Base-by-base conservation (phyloP, 441 rosid genomes). In the Daphne laureola region DNA sequence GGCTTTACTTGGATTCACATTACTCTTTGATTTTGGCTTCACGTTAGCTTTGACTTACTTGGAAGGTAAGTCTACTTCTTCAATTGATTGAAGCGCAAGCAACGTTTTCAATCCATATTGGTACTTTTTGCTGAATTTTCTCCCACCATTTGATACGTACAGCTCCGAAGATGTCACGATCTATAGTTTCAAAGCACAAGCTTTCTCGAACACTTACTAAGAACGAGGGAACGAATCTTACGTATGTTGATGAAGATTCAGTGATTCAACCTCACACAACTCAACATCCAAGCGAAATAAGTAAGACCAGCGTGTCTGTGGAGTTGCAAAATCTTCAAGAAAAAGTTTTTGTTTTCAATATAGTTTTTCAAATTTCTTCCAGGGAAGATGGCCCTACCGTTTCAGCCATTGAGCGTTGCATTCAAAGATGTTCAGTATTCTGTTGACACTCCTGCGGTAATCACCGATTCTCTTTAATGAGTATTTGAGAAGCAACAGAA, bases 381-480 rank as follows among this genome's bases (percentile, higher is more conserved):
- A 87, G 93, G 85, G 51, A 66, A 65, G 57, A 51, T 77, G 80
- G 67, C 67, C 47, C 46, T 87, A 56, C 96, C 96, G 21, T 84
- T 87, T 52, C 71, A 73, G 63, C 86, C 93, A 6, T 65, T 82
- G 41, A 67, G 77, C 23, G 46, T 87, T 14, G 63, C 82, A 58
- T 87, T 87, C 67, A 67, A 76, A 67, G 72, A 82, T 40, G 66
- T 82, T 62, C 69, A 83, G 42, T 88, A 86, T 67, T 68, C 35
- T 51, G 78, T 88, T 15, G 81, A 83, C 21, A 67, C 74, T 51
- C 91, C 96, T 49, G 16, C 45, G 85, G 96, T 88, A 77, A 69
- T 44, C n/a, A n/a, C n/a, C 7, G 17, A 6, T 43, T 49, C 12
- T 45, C n/a, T 6, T 31, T 7, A n/a, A n/a, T n/a, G n/a, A n/a